phyloP scores from a whole-genome alignment of 371 early-diverging fungal genomes.

The Gilbertella persicaria region DNA sequence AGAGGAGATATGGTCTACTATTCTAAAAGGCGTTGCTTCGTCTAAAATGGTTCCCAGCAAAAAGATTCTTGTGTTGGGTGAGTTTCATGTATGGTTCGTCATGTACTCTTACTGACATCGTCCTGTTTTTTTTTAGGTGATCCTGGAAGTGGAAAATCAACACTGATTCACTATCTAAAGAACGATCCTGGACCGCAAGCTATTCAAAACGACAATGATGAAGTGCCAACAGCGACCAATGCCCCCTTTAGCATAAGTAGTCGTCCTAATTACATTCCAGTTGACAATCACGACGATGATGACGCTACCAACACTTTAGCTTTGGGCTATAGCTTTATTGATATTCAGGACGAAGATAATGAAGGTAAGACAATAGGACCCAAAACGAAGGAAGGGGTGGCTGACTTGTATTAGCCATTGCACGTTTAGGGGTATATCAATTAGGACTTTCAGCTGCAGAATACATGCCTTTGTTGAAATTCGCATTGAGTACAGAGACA shows the following conservation, averaged over 20 bases:
- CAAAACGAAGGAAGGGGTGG: neutral
- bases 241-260: slow-evolving; percentile 44
- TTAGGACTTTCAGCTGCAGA: slow-evolving; percentile 74
- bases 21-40: slow-evolving; percentile 72
- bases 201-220: slow-evolving; percentile 39
- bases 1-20: slow-evolving; percentile 76
- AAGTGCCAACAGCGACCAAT: slow-evolving; percentile 29
- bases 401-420: slow-evolving; percentile 53
- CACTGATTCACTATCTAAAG: slow-evolving; percentile 69
- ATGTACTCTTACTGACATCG: slow-evolving; percentile 1
- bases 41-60: slow-evolving; percentile 70
- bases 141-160: slow-evolving; percentile 74
- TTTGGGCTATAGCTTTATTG: slow-evolving; percentile 80
- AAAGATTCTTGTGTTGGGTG: slow-evolving; percentile 71
- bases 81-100: neutral
- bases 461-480: slow-evolving; percentile 74
- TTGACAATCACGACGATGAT: slow-evolving; percentile 60
- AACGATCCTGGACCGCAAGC: slow-evolving; percentile 60
- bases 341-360: slow-evolving; percentile 85
- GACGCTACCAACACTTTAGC: slow-evolving; percentile 78
- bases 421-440: slow-evolving; percentile 86
- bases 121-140: slow-evolving; percentile 49
- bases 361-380: slow-evolving; percentile 51
- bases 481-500: slow-evolving; percentile 72
- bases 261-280: slow-evolving; percentile 41